Percentiles rank a stretch among this genome's conserved stretches.
Evolutionary conservation across 2,329 filamentous ascomycete genomes (phyloP).

Genomic region (Pleoardoris graminearum): DNA sequence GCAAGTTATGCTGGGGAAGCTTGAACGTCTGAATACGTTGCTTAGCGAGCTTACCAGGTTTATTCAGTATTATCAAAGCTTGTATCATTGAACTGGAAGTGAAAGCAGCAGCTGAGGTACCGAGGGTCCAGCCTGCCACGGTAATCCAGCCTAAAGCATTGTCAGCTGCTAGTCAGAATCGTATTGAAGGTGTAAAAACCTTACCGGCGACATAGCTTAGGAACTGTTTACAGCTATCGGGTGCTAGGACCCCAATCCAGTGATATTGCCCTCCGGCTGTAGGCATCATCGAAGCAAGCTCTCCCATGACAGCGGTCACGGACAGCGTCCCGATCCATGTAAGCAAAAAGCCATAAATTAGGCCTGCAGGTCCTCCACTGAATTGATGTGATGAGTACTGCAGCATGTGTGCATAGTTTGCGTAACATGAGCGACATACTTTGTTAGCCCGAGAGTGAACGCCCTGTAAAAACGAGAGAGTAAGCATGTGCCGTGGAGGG

Average conservation of each 20-base stretch:
- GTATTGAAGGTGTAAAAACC: neutral
- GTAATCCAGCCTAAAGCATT: too few relatives aligned
- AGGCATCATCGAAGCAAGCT: neutral
- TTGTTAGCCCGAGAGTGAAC: too few relatives aligned
- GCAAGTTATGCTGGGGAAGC: neutral
- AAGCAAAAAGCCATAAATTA: neutral
- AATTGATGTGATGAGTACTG: too few relatives aligned
- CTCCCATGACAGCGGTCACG: neutral
- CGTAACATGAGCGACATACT: too few relatives aligned
- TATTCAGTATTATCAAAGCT: conserved; percentile 7
- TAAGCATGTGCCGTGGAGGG: too few relatives aligned
- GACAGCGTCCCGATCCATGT: neutral
- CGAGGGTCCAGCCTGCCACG: too few relatives aligned
- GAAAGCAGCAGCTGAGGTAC: too few relatives aligned
- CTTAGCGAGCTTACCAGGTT: neutral
- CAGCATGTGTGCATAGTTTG: too few relatives aligned
- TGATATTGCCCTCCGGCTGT: neutral
- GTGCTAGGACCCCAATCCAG: too few relatives aligned
- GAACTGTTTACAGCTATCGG: too few relatives aligned
- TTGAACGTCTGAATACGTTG: neutral
- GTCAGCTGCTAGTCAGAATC: too few relatives aligned
- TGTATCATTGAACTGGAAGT: conserved; percentile 13
- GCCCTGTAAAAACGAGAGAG: too few relatives aligned
- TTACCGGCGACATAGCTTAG: neutral
- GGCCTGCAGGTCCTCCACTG: neutral